These are phyloP conservation scores for Suillus subalutaceus DNA, from an alignment of 768 basidiomycete species.

Conservation along the genomic window DNA sequence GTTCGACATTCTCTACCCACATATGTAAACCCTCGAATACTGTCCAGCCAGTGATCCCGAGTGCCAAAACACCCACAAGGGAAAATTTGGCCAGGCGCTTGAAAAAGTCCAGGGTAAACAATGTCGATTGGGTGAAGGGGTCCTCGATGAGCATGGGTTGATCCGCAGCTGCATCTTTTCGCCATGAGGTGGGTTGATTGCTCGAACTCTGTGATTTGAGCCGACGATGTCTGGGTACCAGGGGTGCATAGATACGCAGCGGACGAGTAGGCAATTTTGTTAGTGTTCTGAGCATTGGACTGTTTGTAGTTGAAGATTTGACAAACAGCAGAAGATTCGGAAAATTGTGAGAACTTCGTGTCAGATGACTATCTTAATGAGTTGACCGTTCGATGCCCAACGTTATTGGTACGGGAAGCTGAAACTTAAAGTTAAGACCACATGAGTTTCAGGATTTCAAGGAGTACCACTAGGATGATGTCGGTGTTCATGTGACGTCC, in stretches of 20 bases:
- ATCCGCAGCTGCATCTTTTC: slow-evolving; percentile 11
- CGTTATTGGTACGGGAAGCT: background rate
- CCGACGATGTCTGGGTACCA: slow-evolving; percentile 2
- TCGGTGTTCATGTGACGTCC: background rate
- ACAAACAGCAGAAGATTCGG: background rate
- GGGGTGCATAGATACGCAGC: slow-evolving; percentile 7
- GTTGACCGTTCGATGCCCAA: background rate
- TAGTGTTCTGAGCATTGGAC: slow-evolving; percentile 20
- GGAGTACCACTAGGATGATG: no score
- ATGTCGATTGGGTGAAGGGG: slow-evolving; percentile 36
- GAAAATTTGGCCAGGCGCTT: slow-evolving; percentile 53
- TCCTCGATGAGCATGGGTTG: slow-evolving; percentile 30
- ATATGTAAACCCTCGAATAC: slow-evolving; percentile 61
- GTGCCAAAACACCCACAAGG: slow-evolving; percentile 44
- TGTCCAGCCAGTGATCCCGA: slow-evolving; percentile 47
- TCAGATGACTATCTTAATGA: background rate
- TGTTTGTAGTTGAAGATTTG: background rate
- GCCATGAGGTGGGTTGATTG: slow-evolving; percentile 11
- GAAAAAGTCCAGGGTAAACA: slow-evolving; percentile 46
- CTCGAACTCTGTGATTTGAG: slow-evolving; percentile 22
- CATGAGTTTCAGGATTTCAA: background rate
- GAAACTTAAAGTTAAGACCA: background rate
- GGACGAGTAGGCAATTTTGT: slow-evolving; percentile 13
- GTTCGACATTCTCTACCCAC: slow-evolving; percentile 63
- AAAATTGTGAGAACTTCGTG: background rate